A percentile compares a stretch with the other conserved stretches of the same genome.
Evolutionary conservation across 768 basidiomycete genomes (phyloP).

Genomic region (Tylopilus intermedius): DNA sequence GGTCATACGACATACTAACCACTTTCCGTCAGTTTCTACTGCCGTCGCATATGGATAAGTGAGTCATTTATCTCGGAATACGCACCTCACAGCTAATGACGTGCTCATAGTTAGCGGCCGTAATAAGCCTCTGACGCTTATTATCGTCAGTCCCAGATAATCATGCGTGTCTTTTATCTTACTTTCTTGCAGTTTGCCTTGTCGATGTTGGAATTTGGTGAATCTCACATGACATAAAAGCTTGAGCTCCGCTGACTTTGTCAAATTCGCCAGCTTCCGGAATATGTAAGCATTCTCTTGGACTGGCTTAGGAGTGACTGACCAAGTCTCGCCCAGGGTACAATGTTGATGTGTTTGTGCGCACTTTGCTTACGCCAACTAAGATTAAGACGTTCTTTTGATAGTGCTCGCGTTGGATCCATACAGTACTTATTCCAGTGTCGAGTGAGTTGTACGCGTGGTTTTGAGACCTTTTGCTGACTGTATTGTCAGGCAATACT

Average conservation of each 20-base stretch:
- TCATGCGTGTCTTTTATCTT: neutral
- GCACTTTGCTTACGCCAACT: neutral
- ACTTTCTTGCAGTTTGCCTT: neutral
- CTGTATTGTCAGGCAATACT: constrained; percentile 2
- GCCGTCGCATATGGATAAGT: constrained; percentile 13
- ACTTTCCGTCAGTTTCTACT: constrained; percentile 7
- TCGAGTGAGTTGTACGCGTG: neutral
- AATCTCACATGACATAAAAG: neutral
- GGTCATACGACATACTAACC: neutral
- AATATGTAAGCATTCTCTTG: constrained; percentile 1
- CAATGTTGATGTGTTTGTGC: constrained; percentile 5
- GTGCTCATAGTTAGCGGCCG: constrained; percentile 7
- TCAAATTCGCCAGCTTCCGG: neutral
- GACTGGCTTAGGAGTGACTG: neutral
- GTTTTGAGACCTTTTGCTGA: neutral
- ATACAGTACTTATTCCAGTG: constrained; percentile 1
- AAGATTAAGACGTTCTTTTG: neutral
- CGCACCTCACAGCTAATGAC: neutral
- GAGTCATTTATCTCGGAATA: neutral
- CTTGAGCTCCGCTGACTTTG: neutral
- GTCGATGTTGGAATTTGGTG: neutral
- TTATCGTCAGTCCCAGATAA: constrained; percentile 3
- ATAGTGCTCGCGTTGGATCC: constrained; percentile 8
- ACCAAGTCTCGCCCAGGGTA: neutral
- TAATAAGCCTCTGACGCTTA: constrained; percentile 7